Percentiles rank a stretch among this genome's conserved stretches.
phyloP scores from a whole-genome alignment of 306 rosid genomes.

The Comarum palustre region DNA sequence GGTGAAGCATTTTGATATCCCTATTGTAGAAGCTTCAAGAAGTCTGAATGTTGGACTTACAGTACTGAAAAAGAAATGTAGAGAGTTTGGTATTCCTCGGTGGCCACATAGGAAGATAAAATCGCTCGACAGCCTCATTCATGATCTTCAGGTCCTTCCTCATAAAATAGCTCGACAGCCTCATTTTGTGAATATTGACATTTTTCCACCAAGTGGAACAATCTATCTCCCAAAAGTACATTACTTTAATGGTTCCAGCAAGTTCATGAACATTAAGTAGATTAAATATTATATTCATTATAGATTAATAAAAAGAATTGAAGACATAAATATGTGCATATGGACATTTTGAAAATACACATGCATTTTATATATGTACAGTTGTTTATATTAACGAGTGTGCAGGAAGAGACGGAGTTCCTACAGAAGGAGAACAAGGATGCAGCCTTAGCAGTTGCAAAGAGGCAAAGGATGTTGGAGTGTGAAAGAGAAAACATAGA shows the following conservation, averaged over 20 bases:
- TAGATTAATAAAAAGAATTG: neutral
- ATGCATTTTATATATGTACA: conserved; percentile 2
- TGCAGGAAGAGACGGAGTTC: conserved; percentile 63
- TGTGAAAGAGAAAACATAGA: conserved; percentile 69
- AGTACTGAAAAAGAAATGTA: conserved; percentile 80
- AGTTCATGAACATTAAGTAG: neutral
- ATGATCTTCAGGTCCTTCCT: conserved; percentile 74
- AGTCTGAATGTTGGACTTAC: conserved; percentile 76
- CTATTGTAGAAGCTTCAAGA: conserved; percentile 79
- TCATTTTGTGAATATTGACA: conserved; percentile 40
- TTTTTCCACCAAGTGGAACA: neutral
- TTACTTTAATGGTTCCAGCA: neutral
- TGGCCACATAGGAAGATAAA: conserved; percentile 97
- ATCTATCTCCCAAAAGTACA: neutral
- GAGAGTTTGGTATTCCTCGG: conserved; percentile 89
- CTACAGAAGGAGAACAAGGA: conserved; percentile 54
- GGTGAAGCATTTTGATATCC: conserved; percentile 73
- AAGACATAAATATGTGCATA: neutral
- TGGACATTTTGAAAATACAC: neutral
- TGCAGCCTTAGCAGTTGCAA: conserved; percentile 58
- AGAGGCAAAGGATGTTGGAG: conserved; percentile 75
- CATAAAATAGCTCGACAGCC: conserved; percentile 79
- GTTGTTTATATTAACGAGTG: conserved; percentile 14
- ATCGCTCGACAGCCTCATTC: conserved; percentile 83
- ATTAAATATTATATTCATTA: neutral